A percentile compares a stretch with the other conserved stretches of the same genome.
phyloP scores from a whole-genome alignment of 768 basidiomycete genomes.

The Termitomyces sp. region DNA sequence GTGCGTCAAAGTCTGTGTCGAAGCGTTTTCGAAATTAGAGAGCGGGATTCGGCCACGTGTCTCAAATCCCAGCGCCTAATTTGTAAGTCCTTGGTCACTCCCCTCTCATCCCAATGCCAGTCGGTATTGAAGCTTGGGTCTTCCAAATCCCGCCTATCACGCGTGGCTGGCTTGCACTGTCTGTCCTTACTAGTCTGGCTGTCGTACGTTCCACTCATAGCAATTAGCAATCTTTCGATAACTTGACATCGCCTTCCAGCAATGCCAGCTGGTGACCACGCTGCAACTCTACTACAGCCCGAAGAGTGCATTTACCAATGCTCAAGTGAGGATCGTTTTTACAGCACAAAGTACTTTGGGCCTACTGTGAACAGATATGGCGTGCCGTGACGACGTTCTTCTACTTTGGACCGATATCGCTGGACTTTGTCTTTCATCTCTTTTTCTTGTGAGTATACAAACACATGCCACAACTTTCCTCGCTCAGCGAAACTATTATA shows the following conservation, averaged over 20 bases:
- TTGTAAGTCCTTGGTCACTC: not conserved
- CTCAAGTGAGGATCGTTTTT: constrained; percentile 50
- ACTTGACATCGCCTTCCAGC: constrained; percentile 42
- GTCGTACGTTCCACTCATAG: constrained; percentile 60
- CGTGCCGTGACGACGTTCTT: constrained; percentile 88
- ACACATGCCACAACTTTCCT: not conserved
- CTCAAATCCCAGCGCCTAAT: constrained; percentile 1
- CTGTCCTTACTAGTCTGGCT: constrained; percentile 77
- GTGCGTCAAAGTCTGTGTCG: no score
- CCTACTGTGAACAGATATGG: constrained; percentile 61
- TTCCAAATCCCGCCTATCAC: constrained; percentile 91
- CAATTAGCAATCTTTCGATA: no score
- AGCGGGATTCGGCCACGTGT: constrained; percentile 11
- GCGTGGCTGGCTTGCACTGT: constrained; percentile 76
- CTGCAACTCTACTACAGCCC: constrained; percentile 92
- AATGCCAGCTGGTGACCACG: constrained; percentile 89
- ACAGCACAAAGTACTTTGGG: not conserved
- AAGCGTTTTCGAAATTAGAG: no score
- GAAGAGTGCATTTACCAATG: constrained; percentile 77
- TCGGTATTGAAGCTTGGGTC: constrained; percentile 88
- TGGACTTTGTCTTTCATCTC: constrained; percentile 95
- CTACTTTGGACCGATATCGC: constrained; percentile 90
- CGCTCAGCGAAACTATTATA: constrained; percentile 24
- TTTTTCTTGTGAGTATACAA: constrained; percentile 89
- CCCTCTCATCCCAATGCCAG: constrained; percentile 49